Conservation (phyloP, 371 early-diverging fungal species). For the Rhizomucor pusillus region DNA sequence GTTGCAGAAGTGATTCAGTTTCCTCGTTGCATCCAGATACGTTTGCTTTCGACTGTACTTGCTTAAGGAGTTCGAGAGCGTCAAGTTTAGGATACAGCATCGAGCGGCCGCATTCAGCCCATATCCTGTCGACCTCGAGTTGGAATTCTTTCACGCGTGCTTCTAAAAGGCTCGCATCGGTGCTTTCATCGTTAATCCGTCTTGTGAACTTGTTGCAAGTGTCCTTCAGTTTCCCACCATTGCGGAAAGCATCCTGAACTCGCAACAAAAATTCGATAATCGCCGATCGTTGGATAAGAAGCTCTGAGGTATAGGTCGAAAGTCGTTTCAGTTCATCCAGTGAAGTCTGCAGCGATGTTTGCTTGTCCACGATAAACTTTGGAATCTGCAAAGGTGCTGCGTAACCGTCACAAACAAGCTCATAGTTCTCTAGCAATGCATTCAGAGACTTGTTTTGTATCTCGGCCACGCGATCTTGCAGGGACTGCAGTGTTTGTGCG, state of each 20-base stretch:
- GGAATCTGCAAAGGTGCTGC: slow-evolving; percentile 5
- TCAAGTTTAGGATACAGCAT: slow-evolving; percentile 32
- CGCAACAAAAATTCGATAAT: slow-evolving; percentile 40
- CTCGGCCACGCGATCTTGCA: slow-evolving; percentile 34
- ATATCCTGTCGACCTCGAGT: slow-evolving; percentile 26
- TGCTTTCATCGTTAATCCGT: slow-evolving; percentile 26
- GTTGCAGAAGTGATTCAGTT: slow-evolving; percentile 27
- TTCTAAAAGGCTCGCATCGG: slow-evolving; percentile 20
- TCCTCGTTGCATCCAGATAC: slow-evolving; percentile 10
- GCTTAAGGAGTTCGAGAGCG: slow-evolving; percentile 19
- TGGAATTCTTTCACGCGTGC: slow-evolving; percentile 19
- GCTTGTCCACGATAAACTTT: slow-evolving; percentile 20
- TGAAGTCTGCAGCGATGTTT: slow-evolving; percentile 25
- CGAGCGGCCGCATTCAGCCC: slow-evolving; percentile 29
- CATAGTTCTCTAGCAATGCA: slow-evolving; percentile 5
- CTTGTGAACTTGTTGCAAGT: slow-evolving; percentile 29
- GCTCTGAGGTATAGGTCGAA: slow-evolving; percentile 26
- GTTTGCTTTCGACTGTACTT: slow-evolving; percentile 11
- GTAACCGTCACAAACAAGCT: background rate
- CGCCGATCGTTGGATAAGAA: slow-evolving; percentile 34
- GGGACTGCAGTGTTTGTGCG: slow-evolving; percentile 26
- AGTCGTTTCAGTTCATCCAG: slow-evolving; percentile 27
- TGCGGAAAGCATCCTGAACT: slow-evolving; percentile 37
- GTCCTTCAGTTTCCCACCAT: slow-evolving; percentile 44
- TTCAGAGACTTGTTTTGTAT: slow-evolving; percentile 16